Base-by-base conservation (phyloP, 768 basidiomycete species). In the Pseudohyphozyma bogoriensis region DNA sequence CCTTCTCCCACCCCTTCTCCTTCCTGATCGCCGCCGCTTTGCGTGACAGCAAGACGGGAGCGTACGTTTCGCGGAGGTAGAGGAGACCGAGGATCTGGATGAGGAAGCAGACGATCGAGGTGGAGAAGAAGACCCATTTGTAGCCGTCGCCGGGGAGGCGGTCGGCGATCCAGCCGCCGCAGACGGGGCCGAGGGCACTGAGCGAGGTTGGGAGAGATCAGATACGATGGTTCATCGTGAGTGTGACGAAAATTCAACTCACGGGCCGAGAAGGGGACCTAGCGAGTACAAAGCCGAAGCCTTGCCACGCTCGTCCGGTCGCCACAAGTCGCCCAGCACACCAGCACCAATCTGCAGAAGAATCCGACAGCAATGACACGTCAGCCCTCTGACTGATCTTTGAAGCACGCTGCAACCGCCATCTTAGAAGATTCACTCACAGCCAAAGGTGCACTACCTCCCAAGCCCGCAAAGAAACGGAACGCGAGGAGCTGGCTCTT, bases 381-480 rank as follows among this genome's bases (percentile, higher is more conserved):
- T 42, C 15, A 42, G 40, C 5, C n/a, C n/a, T n/a, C n/a, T n/a
- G n/a, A n/a, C n/a, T n/a, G n/a, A n/a, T n/a, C n/a, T n/a, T n/a
- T n/a, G n/a, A n/a, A n/a, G n/a, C n/a, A n/a, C n/a, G n/a, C n/a
- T n/a, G n/a, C n/a, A n/a, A n/a, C n/a, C n/a, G n/a, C n/a, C 26
- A 60, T 35, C 7, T 24, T 44, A 7, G 26, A 20, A 22, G 42
- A 20, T 18, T 24, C 42, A n/a, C n/a, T 37, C 18, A 46, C 33
- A 1, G 81, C 73, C 2, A 85, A 73, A 9, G 85, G 83, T 0
- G 85, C 85, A 55, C 83, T 83, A 0, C 85, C 86, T 31, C 86
- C 86, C 2, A 87, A 59, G 2, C 86, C 85, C 1, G 85, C 74
- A 3, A 87, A 72, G 64, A 87, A 81, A 24, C 85, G 80, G 67